A percentile compares a stretch with the other conserved stretches of the same genome.
These are phyloP conservation scores for Apiospora aurea DNA, from an alignment of 2,329 filamentous ascomycete genomes.

Conservation along the genomic window DNA sequence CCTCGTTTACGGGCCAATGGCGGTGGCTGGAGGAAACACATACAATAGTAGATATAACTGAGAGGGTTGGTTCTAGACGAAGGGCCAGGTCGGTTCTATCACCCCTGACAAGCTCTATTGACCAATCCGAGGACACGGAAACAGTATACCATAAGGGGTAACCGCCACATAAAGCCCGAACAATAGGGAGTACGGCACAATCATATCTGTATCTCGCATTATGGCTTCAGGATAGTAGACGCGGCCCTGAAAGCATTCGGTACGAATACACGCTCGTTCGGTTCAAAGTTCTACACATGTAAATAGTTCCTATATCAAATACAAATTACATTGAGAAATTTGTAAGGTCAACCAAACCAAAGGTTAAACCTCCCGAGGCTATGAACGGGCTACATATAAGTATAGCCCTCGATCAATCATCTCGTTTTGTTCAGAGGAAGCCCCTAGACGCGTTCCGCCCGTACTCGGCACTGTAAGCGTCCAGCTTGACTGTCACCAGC, in stretches of 20 bases:
- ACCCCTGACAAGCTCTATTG: neutral
- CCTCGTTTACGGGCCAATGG: neutral
- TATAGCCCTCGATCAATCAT: neutral
- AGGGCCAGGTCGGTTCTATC: too few species aligned
- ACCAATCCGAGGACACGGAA: neutral
- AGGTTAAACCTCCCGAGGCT: neutral
- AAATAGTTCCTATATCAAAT: neutral
- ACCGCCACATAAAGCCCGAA: neutral
- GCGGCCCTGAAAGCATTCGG: neutral
- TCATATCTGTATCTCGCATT: neutral
- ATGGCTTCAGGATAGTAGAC: neutral
- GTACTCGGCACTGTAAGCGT: conserved; percentile 71
- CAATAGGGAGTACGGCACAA: neutral
- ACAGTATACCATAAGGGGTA: neutral
- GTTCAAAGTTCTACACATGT: neutral
- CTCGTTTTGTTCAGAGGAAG: conserved; percentile 59
- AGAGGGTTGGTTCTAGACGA: neutral
- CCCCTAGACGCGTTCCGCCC: conserved; percentile 69
- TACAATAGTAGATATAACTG: neutral
- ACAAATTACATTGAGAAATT: neutral
- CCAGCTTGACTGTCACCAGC: conserved; percentile 77
- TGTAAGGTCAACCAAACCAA: neutral
- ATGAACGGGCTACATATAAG: too few species aligned
- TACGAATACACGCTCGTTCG: neutral
- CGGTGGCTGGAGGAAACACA: neutral